Base-by-base conservation (phyloP, 441 rosid genomes). In the Codiaeum variegatum region DNA sequence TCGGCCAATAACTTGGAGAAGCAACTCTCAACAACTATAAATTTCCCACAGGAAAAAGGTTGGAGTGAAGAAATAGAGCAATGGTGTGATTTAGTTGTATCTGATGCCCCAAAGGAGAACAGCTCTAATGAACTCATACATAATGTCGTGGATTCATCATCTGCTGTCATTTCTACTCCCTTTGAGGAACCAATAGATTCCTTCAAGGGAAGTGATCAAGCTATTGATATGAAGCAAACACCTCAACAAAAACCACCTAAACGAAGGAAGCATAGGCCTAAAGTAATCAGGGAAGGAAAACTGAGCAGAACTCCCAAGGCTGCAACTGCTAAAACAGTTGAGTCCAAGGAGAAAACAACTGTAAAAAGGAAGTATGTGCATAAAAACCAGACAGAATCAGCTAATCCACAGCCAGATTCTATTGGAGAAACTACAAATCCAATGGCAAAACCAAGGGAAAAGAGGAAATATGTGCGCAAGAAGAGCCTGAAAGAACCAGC, bases 231-330 rank as follows among this genome's bases (percentile, higher is more conserved):
- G 64, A 91, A 92, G 78, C 80, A 77, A 84, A 92, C 98, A 60
- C 98, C 99, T 9, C 88, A 84, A 70, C 85, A 75, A 83, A 91
- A 88, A 82, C 80, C 83, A 67, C 86, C 87, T 29, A 91, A 84
- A 80, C 75, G 87, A 79, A 94, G 75, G 80, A 94, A 91, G 84
- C 89, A 88, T 85, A 90, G 93, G 85, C 97, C 99, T 19, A 94
- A 92, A 82, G 97, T 92, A 67, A 65, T 88, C 23, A 61, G 7
- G 75, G 93, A 92, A 86, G 92, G 86, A 70, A 90, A 90, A 79
- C 86, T 86, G 67, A 87, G 81, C 62, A 84, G 81, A 75, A 79
- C 79, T 54, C 84, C 83, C 59, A 85, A 88, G 73, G 71, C 85
- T 51, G 74, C 78, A 63, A 63, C 69, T 51, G 0, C 63, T 51